Evolutionary conservation across 2,329 filamentous ascomycete species (phyloP).

Genomic region (Metarhizium anisopliae): DNA sequence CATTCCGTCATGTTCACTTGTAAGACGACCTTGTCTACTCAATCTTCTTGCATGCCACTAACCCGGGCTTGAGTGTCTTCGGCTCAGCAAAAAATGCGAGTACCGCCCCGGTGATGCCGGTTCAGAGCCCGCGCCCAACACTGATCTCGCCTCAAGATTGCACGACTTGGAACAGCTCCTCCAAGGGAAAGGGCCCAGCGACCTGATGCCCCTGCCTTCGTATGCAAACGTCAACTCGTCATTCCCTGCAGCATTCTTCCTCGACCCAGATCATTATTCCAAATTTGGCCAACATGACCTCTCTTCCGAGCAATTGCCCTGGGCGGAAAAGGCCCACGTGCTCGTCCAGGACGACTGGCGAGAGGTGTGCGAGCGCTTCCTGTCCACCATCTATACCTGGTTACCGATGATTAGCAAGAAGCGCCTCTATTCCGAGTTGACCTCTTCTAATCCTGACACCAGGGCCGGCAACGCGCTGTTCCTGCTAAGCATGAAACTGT

Average conservation of each 20-base stretch:
- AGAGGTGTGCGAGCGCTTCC: slow-evolving; percentile 1
- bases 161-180: too few relatives aligned
- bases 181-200: too few relatives aligned
- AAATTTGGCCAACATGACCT: too few relatives aligned
- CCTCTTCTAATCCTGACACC: not conserved
- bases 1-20: slow-evolving; percentile 11
- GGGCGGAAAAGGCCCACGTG: too few relatives aligned
- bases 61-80: not conserved
- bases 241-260: too few relatives aligned
- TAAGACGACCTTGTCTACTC: not conserved
- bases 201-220: too few relatives aligned
- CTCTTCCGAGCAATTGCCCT: too few relatives aligned
- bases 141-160: not conserved
- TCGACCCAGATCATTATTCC: too few relatives aligned
- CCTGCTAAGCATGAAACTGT: slow-evolving; percentile 12
- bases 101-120: slow-evolving; percentile 1
- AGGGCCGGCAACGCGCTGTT: slow-evolving; percentile 5
- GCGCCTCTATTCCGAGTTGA: slow-evolving; percentile 4
- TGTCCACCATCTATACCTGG: slow-evolving; percentile 9
- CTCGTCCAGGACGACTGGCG: too few relatives aligned
- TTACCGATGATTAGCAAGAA: slow-evolving; percentile 12
- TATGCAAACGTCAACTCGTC: too few relatives aligned
- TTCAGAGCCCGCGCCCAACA: not conserved
- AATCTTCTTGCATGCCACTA: too few relatives aligned
- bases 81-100: slow-evolving; percentile 3